phyloP scores from a whole-genome alignment of 2,329 filamentous ascomycete genomes.

The Calonectria pteridis region DNA sequence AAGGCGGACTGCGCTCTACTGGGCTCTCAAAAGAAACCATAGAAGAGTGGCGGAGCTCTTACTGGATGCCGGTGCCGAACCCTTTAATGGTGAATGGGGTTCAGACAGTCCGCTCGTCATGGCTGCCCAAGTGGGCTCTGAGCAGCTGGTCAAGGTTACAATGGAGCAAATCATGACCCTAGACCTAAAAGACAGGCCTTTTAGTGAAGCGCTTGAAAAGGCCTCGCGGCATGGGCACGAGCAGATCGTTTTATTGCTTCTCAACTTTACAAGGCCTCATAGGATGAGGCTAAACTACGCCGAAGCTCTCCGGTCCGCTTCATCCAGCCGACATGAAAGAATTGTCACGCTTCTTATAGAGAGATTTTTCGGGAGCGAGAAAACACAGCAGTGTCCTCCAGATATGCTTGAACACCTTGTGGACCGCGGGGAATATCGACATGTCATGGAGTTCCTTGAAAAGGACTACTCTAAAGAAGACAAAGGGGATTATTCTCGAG shows the following conservation, averaged over 20 bases:
- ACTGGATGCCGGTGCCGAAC: not conserved
- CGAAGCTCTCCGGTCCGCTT: not conserved
- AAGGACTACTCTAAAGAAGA: not conserved
- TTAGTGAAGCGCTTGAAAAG: not conserved
- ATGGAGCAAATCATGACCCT: not conserved
- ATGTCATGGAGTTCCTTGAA: not conserved
- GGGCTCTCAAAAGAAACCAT: not conserved
- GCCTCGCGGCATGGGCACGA: not conserved
- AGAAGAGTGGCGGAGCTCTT: not conserved
- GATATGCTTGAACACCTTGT: not conserved
- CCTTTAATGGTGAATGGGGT: not conserved
- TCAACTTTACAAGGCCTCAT: not conserved
- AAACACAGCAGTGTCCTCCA: not conserved
- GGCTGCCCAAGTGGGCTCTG: not conserved
- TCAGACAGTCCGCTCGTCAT: not conserved
- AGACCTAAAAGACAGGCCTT: not conserved
- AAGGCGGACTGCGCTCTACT: not conserved
- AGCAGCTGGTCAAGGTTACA: not conserved
- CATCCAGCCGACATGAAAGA: not conserved
- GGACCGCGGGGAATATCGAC: not conserved
- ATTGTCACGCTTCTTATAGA: not conserved
- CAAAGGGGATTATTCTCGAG: not conserved
- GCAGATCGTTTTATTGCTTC: not conserved
- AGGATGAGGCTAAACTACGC: not conserved
- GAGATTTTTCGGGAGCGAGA: not conserved